Base-by-base conservation (phyloP, 1,284 basidiomycete genomes). In the Bjerkandera adusta region DNA sequence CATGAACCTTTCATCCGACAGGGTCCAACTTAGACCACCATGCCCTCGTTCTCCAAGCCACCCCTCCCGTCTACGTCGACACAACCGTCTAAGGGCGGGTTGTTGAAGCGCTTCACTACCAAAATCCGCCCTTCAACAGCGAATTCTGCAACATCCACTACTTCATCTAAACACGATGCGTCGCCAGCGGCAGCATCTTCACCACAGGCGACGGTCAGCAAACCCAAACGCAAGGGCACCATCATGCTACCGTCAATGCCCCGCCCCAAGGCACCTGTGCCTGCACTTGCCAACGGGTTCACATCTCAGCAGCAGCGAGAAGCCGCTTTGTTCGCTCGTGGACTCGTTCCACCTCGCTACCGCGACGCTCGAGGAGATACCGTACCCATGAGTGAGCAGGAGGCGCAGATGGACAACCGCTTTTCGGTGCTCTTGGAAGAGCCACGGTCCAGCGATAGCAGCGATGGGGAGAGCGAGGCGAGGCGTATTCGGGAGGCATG, bases 251-350 rank as follows among this genome's bases (percentile, higher is more conserved):
- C 52, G 12, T n/a, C 50, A 24, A 43, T 39, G 22, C 8, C 20
- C 30, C 25, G 21, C 22, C 45, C 38, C 36, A 47, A 36, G 30
- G 56, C 50, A 1, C 55, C 57, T 15, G 29, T 44, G 4, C 58
- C 39, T 46, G 20, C 52, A 53, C n/a, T 47, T 55, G 20, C 45
- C 30, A 61, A 60, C 47, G 55, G 58, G 25, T 57, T 58, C 36
- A 56, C 55, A 13, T 61, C 59, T 3, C 49, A 46, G 15, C 56
- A 57, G 44, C 59, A 60, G 29, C 65, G 64, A 11, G 57, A 57
- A 18, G 62, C 63, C 7, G 65, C 65, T 1, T 55, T 67, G n/a
- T 60, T 58, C 21, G 60, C 59, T 13, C 56, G 58, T 7, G 65
- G 65, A 4, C 58, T 67, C 12, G 44, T 62, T 2, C 61, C 64